A percentile compares a stretch with the other conserved stretches of the same genome.
Conservation (phyloP, 1,284 basidiomycete species). For the Heliocybe sulcata region DNA sequence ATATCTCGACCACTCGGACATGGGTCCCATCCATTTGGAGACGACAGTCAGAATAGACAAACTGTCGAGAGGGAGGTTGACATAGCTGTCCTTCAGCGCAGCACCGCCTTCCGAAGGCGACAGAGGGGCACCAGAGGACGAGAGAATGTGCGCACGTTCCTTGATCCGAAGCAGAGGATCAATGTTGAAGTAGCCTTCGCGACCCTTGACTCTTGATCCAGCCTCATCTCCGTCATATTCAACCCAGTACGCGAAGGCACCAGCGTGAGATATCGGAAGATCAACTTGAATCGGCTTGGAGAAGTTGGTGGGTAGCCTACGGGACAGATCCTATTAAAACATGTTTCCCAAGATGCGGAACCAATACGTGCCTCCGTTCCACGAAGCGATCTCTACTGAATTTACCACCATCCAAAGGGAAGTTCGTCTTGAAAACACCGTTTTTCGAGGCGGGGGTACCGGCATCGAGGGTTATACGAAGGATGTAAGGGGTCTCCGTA, state of each 20-base stretch:
- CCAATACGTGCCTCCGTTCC: constrained; percentile 61
- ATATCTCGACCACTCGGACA: constrained; percentile 69
- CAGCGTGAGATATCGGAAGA: constrained; percentile 90
- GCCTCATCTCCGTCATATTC: constrained; percentile 70
- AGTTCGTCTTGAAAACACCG: constrained; percentile 90
- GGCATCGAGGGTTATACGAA: constrained; percentile 84
- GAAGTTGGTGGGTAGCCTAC: constrained; percentile 72
- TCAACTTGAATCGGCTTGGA: constrained; percentile 89
- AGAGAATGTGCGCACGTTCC: constrained; percentile 66
- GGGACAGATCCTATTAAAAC: constrained; percentile 5
- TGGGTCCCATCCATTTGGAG: constrained; percentile 94
- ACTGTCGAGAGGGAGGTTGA: constrained; percentile 77
- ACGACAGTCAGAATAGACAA: constrained; percentile 84
- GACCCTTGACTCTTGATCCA: constrained; percentile 63
- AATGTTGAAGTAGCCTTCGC: constrained; percentile 92
- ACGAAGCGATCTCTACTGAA: constrained; percentile 78
- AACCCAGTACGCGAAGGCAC: constrained; percentile 90
- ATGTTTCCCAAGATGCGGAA: constrained; percentile 1
- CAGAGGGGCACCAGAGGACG: constrained; percentile 43
- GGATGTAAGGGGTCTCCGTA: constrained; percentile 81
- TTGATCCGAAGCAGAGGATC: constrained; percentile 81
- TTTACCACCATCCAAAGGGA: constrained; percentile 83
- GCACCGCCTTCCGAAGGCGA: constrained; percentile 41
- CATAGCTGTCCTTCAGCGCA: constrained; percentile 35
- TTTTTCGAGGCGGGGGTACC: constrained; percentile 85